Conservation (phyloP, 2,329 filamentous ascomycete species). For the Pseudopyricularia cyperi region DNA sequence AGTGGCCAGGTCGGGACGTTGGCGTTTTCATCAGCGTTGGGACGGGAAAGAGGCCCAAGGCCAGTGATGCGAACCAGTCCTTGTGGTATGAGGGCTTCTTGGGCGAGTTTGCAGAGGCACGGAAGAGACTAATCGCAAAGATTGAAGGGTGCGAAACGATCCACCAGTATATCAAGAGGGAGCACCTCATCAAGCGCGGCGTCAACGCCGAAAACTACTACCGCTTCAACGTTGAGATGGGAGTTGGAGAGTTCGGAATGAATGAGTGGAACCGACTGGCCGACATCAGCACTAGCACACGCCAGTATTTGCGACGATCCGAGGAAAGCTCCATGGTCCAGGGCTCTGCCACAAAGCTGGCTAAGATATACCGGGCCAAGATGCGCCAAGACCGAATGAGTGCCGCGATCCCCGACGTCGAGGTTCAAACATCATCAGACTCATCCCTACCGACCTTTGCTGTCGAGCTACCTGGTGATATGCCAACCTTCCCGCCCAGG, state of each 20-base stretch:
- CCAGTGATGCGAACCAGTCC: conserved; percentile 55
- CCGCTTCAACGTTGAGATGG: conserved; percentile 90
- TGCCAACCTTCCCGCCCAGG: conserved; percentile 25
- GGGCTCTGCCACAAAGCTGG: conserved; percentile 65
- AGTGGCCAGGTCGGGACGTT: conserved; percentile 89
- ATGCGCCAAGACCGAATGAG: conserved; percentile 43
- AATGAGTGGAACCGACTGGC: conserved; percentile 94
- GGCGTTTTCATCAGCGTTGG: conserved; percentile 88
- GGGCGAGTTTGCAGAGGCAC: conserved; percentile 83
- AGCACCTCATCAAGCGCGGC: conserved; percentile 62
- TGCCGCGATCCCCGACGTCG: conserved; percentile 27
- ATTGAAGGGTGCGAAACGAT: conserved; percentile 92
- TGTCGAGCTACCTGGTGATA: conserved; percentile 45
- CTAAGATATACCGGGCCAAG: conserved; percentile 70
- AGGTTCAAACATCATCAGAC: conserved; percentile 24
- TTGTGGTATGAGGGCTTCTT: conserved; percentile 92
- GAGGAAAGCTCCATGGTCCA: conserved; percentile 68
- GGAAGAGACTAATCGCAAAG: conserved; percentile 72
- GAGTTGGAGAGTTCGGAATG: conserved; percentile 95
- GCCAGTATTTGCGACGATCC: conserved; percentile 63
- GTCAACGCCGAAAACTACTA: conserved; percentile 88
- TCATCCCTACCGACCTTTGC: conserved; percentile 32
- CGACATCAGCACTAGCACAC: conserved; percentile 87
- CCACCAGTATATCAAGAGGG: conserved; percentile 72
- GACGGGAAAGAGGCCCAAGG: conserved; percentile 68